phyloP scores from a whole-genome alignment of 2,329 filamentous ascomycete genomes.

The Fusarium foetens region DNA sequence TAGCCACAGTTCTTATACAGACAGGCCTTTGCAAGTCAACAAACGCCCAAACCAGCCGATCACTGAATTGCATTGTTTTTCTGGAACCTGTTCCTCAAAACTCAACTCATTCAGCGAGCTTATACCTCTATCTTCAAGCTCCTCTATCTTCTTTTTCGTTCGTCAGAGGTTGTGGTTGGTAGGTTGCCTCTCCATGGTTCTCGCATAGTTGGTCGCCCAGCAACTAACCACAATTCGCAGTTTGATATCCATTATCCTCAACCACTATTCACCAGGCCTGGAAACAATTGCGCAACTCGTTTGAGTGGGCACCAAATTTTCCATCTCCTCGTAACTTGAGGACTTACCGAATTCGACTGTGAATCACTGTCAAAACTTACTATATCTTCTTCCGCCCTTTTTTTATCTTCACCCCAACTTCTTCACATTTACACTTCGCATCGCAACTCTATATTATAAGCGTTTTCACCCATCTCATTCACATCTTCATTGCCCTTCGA shows the following conservation, averaged over 20 bases:
- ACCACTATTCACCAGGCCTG: background rate
- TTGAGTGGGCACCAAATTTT: background rate
- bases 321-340: background rate
- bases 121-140: background rate
- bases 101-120: background rate
- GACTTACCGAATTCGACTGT: background rate
- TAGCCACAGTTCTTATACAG: background rate
- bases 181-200: background rate
- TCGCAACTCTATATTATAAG: background rate
- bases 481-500: background rate
- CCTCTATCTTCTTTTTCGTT: background rate
- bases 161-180: background rate
- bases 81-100: background rate
- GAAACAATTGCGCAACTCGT: constrained; percentile 9
- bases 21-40: constrained; percentile 17
- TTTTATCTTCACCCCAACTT: constrained; percentile 12
- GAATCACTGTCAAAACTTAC: constrained; percentile 20
- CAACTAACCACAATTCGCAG: constrained; percentile 24
- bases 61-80: background rate
- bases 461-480: background rate
- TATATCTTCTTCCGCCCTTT: background rate
- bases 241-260: background rate
- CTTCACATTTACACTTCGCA: constrained; percentile 7
- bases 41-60: constrained; percentile 1
- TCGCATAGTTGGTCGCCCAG: constrained; percentile 27